A percentile compares a stretch with the other conserved stretches of the same genome.
Conservation (phyloP, 2,329 filamentous ascomycete species). For the Pseudogymnoascus sp. region DNA sequence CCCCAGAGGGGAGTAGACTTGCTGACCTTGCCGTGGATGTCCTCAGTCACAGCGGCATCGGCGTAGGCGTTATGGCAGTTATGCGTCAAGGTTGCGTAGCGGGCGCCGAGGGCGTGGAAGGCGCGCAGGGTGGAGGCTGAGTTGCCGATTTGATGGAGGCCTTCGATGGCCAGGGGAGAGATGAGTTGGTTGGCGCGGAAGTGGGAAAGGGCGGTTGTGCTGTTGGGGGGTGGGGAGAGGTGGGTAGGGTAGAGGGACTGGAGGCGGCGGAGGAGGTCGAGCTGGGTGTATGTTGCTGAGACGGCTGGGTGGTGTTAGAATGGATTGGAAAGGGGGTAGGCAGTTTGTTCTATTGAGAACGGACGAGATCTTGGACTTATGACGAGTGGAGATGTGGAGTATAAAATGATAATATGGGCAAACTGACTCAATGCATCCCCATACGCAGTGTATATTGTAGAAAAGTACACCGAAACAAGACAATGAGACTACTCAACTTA, state of each 20-base stretch:
- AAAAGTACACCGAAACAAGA: not conserved
- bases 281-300: slow-evolving; percentile 61
- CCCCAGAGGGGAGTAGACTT: slow-evolving; percentile 50
- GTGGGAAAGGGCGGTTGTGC: slow-evolving; percentile 46
- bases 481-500: slow-evolving; percentile 31
- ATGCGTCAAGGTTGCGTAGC: slow-evolving; percentile 84
- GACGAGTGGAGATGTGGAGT: not conserved
- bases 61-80: slow-evolving; percentile 90
- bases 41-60: slow-evolving; percentile 65
- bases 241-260: slow-evolving; percentile 54
- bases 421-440: not conserved
- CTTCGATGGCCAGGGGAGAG: slow-evolving; percentile 74
- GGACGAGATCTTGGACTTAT: not conserved
- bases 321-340: not conserved
- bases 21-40: slow-evolving; percentile 28
- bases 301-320: slow-evolving; percentile 38
- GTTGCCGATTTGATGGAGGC: slow-evolving; percentile 90
- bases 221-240: slow-evolving; percentile 58
- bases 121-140: slow-evolving; percentile 65
- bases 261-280: slow-evolving; percentile 63
- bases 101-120: slow-evolving; percentile 70
- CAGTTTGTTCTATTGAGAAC: not conserved
- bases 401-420: not conserved
- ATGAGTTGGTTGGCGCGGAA: slow-evolving; percentile 47
- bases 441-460: not conserved